Evolutionary conservation across 495 filamentous ascomycete species (phyloP), one percentile per base, ranked within the genome.

Genomic region (Neurospora pannonica): DNA sequence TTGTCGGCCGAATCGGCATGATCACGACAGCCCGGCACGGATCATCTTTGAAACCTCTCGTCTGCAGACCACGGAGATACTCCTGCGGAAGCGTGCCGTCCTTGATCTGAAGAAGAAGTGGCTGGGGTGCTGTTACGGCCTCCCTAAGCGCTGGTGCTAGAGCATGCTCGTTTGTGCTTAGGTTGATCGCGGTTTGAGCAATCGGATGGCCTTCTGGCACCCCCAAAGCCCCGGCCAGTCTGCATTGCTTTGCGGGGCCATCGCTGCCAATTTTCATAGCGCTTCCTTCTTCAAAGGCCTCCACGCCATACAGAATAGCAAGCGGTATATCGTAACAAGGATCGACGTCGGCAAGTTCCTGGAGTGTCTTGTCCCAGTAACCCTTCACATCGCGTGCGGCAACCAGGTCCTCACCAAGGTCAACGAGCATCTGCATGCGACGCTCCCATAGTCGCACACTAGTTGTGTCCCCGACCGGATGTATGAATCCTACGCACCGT

Each of bases 1-100:
- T 90, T 8, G 89, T 90, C 1, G 89, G 87, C 73, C 89, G 87
- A 21, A 92, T 87, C 4, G 90, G 88, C 76, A 87, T 89, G 37
- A 90, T 83, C 13, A 92, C 87, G 19, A 86, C 88, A 11, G 87
- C 84, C 15, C 84, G 80, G 74, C 88, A 89, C 0, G 86, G 80
- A 75, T 90, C 89, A 5, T 84, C 87, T 38, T 74, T 72, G 75
- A 89, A 92, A 5, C 89, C 89, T 31, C 89, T 83, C 84, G 86
- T 90, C 40, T 88, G 77, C 38, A 92, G 78, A 3, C 85, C 88
- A 39, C 88, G 81, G 34, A 91, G 82, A 19, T 90, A 78, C 9
- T 82, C 75, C 3, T 77, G 70, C 7, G 89, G 86, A 28, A 90
- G 80, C 42, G 86, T 89, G 39, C 86, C 87, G 36, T 88, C 85